Evolutionary conservation across 1,284 basidiomycete genomes (phyloP).

Genomic region (Rhizopogon parksii): DNA sequence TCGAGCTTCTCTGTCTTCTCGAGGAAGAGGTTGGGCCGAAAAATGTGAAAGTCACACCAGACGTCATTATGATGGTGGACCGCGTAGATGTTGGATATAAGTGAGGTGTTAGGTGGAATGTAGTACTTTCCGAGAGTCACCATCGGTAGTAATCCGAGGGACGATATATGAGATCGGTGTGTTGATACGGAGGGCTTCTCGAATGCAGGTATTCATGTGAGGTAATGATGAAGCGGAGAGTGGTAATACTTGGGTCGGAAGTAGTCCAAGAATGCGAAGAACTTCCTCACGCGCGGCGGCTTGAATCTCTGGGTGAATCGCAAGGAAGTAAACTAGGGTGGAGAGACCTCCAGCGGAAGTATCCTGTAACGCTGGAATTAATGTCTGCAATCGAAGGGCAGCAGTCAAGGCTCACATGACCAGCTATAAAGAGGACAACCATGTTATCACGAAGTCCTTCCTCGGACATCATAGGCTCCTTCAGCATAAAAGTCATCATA

Average conservation of each 20-base stretch:
- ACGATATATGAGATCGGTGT: slow-evolving; percentile 25
- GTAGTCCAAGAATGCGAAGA: slow-evolving; percentile 11
- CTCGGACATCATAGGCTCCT: slow-evolving; percentile 24
- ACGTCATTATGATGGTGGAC: slow-evolving; percentile 2
- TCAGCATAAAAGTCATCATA: slow-evolving; percentile 30
- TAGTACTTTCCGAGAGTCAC: slow-evolving; percentile 17
- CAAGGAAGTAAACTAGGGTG: slow-evolving; percentile 27
- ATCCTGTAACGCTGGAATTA: slow-evolving; percentile 15
- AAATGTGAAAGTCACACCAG: slow-evolving; percentile 5
- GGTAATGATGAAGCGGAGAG: slow-evolving; percentile 18
- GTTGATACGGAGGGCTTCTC: slow-evolving; percentile 30
- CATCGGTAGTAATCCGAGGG: slow-evolving; percentile 19
- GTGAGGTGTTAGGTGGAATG: slow-evolving; percentile 1
- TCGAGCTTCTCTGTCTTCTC: not conserved
- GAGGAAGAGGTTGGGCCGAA: slow-evolving; percentile 7
- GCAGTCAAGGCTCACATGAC: slow-evolving; percentile 20
- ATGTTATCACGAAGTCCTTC: slow-evolving; percentile 28
- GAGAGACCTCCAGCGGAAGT: slow-evolving; percentile 30
- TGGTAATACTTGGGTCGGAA: slow-evolving; percentile 22
- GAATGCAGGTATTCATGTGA: slow-evolving; percentile 27
- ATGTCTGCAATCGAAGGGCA: not conserved
- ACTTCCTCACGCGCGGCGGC: slow-evolving; percentile 24
- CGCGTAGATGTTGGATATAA: slow-evolving; percentile 7
- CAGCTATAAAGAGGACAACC: slow-evolving; percentile 29
- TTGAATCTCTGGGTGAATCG: slow-evolving; percentile 26